These are phyloP conservation scores for Tremella fuciformis DNA, from an alignment of 768 basidiomycete species.

Conservation along the genomic window DNA sequence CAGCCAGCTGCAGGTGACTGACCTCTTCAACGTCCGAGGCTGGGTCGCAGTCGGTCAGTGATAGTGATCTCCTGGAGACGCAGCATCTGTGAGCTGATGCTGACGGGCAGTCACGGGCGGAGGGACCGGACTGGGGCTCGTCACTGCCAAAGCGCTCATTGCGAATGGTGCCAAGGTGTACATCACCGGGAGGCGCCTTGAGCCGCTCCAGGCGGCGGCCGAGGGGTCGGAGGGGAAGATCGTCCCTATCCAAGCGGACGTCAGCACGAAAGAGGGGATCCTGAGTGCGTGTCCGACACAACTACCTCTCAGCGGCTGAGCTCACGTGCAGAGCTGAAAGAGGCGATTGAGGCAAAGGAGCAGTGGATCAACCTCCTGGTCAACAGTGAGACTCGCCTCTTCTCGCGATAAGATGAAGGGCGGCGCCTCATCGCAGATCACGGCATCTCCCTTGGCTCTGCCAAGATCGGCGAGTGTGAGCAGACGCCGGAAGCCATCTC, in stretches of 20 bases:
- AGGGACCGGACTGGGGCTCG: constrained; percentile 28
- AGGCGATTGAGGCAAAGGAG: constrained; percentile 34
- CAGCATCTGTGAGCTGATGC: neutral
- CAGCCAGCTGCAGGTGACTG: neutral
- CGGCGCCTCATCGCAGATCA: constrained; percentile 22
- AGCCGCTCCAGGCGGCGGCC: constrained; percentile 32
- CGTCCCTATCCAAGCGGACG: constrained; percentile 32
- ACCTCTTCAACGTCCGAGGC: constrained; percentile 37
- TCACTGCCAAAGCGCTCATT: constrained; percentile 37
- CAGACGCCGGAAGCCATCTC: constrained; percentile 39
- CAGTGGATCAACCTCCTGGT: constrained; percentile 48
- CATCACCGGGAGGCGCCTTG: constrained; percentile 40
- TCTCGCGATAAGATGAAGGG: too few species aligned
- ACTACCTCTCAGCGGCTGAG: too few species aligned
- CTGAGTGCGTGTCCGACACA: constrained; percentile 28
- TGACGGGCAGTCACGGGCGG: constrained; percentile 29
- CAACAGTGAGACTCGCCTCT: constrained; percentile 32
- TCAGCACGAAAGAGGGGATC: constrained; percentile 36
- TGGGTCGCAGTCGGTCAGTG: constrained; percentile 29
- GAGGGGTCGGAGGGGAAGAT: constrained; percentile 27
- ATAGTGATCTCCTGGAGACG: neutral
- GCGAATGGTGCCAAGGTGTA: constrained; percentile 45
- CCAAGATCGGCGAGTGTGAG: constrained; percentile 32
- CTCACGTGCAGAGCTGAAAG: constrained; percentile 2
- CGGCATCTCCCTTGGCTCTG: constrained; percentile 31